Conservation (phyloP, 169 alveolate species). For the Cyclospora cayetanensis region DNA sequence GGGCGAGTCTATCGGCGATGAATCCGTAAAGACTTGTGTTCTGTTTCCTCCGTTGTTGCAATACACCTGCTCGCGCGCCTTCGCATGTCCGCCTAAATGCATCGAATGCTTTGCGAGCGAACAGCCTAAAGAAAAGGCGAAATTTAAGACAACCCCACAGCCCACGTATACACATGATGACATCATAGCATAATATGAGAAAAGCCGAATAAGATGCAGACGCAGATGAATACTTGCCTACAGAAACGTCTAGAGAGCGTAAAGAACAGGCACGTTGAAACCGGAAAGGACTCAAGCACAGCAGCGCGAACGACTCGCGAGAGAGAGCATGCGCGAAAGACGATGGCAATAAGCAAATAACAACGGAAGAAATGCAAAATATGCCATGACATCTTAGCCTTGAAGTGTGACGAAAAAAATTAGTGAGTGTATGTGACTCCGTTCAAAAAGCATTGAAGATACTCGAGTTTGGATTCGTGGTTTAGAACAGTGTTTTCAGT, state of each 20-base stretch:
- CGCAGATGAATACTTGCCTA: neutral
- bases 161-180: too few relatives aligned
- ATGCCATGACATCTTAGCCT: too few relatives aligned
- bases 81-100: constrained; percentile 45
- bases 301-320: neutral
- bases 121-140: neutral
- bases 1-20: constrained; percentile 32
- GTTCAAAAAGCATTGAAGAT: too few relatives aligned
- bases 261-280: neutral
- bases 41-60: constrained; percentile 1
- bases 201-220: neutral
- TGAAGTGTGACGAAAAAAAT: too few relatives aligned
- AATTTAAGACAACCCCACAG: neutral
- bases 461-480: too few relatives aligned
- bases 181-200: too few relatives aligned
- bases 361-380: too few relatives aligned
- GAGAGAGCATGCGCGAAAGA: too few relatives aligned
- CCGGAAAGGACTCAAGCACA: neutral
- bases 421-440: too few relatives aligned
- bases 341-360: too few relatives aligned
- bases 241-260: neutral
- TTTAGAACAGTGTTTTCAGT: too few relatives aligned
- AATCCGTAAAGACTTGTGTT: constrained; percentile 58
- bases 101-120: constrained; percentile 50
- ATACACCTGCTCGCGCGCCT: constrained; percentile 35